Evolutionary conservation across 2,329 filamentous ascomycete genomes (phyloP).

Genomic region (Fusarium transvaalense): DNA sequence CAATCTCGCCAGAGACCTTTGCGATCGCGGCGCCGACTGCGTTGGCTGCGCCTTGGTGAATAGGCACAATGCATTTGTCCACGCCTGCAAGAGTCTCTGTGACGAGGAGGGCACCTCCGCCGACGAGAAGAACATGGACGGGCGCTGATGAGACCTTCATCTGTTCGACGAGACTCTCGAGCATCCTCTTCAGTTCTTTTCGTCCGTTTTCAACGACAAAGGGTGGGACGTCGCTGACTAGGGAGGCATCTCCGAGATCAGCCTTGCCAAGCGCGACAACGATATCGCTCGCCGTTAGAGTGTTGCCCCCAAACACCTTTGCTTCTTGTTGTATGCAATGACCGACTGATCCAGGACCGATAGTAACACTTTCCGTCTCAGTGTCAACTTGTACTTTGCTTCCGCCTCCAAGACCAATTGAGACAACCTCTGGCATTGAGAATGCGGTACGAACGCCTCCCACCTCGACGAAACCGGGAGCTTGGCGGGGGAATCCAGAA

Average conservation of each 20-base stretch:
- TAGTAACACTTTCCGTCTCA: constrained; percentile 51
- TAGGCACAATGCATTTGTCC: constrained; percentile 62
- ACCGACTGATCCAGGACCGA: constrained; percentile 70
- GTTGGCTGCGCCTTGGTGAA: constrained; percentile 68
- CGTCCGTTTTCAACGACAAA: constrained; percentile 41
- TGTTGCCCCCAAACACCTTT: constrained; percentile 65
- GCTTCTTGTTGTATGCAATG: constrained; percentile 62
- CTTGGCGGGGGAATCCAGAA: constrained; percentile 71
- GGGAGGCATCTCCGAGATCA: constrained; percentile 48
- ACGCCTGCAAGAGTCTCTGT: constrained; percentile 63
- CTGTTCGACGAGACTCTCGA: constrained; percentile 66
- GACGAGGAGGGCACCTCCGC: constrained; percentile 67
- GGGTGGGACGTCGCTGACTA: constrained; percentile 47
- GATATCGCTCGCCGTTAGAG: constrained; percentile 67
- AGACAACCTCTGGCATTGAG: constrained; percentile 67
- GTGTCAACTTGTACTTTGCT: constrained; percentile 49
- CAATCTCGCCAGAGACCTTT: constrained; percentile 65
- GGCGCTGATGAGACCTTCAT: constrained; percentile 68
- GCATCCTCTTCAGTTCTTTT: constrained; percentile 58
- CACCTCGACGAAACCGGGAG: constrained; percentile 68
- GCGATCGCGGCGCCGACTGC: constrained; percentile 71
- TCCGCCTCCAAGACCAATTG: constrained; percentile 69
- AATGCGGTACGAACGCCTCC: constrained; percentile 71
- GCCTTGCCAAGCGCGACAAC: constrained; percentile 55
- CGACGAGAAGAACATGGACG: constrained; percentile 67